Evolutionary conservation across 1,139 yeast genomes (phyloP).

Genomic region (Suhomyces anneliseae): DNA sequence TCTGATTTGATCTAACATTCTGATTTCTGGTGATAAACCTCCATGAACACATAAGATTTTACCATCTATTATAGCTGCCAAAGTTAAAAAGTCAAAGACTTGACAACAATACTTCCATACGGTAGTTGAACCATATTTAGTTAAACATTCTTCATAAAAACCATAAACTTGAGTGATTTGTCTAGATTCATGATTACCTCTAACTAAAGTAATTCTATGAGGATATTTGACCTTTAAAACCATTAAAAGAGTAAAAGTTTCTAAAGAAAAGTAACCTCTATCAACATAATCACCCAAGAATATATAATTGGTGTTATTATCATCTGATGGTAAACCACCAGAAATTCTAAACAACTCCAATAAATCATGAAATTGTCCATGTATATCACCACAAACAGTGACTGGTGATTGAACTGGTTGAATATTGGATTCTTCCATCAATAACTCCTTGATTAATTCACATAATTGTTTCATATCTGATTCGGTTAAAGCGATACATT

Average conservation of each 20-base stretch:
- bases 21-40: slow-evolving; percentile 94
- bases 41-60: slow-evolving; percentile 94
- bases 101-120: slow-evolving; percentile 98
- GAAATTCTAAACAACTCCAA: slow-evolving; percentile 87
- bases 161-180: slow-evolving; percentile 97
- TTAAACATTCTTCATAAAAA: slow-evolving; percentile 84
- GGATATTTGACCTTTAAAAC: slow-evolving; percentile 88
- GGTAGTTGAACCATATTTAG: slow-evolving; percentile 92
- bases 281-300: slow-evolving; percentile 96
- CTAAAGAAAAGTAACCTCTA: slow-evolving; percentile 91
- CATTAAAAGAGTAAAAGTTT: slow-evolving; percentile 88
- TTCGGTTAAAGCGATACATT: slow-evolving; percentile 86
- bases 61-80: slow-evolving; percentile 95
- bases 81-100: slow-evolving; percentile 87
- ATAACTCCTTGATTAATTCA: slow-evolving; percentile 60
- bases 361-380: slow-evolving; percentile 95
- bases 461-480: slow-evolving; percentile 95
- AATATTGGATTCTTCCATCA: slow-evolving; percentile 56
- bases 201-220: slow-evolving; percentile 77
- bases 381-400: slow-evolving; percentile 97
- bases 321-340: slow-evolving; percentile 78
- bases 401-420: slow-evolving; percentile 97
- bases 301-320: slow-evolving; percentile 60
- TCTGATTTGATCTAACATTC: slow-evolving; percentile 94
- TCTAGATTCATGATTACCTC: slow-evolving; percentile 94